Conservation (phyloP, 306 rosid genomes). For the Benincasa hispida region DNA sequence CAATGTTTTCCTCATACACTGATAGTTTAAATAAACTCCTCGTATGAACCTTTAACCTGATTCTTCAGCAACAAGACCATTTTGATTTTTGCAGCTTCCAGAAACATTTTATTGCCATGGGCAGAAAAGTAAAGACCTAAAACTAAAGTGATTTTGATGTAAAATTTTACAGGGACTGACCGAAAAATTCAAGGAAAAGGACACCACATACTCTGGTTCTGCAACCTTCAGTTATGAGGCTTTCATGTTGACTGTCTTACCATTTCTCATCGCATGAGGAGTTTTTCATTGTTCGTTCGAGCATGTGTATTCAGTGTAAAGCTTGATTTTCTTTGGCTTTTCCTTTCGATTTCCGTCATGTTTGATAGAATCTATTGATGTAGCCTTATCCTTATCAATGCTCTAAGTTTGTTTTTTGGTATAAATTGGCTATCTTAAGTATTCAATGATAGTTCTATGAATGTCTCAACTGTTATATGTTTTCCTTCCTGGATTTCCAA, state of each 20-base stretch:
- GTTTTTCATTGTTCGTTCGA: neutral
- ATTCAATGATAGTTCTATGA: neutral
- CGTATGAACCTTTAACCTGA: neutral
- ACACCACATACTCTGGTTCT: slow-evolving; percentile 44
- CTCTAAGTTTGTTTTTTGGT: neutral
- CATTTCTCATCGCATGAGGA: slow-evolving; percentile 63
- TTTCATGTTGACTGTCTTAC: slow-evolving; percentile 91
- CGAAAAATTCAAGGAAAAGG: slow-evolving; percentile 93
- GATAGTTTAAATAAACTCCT: neutral
- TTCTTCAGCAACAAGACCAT: neutral
- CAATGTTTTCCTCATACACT: neutral
- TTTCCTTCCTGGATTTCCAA: neutral
- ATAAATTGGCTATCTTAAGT: neutral
- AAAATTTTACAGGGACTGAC: slow-evolving; percentile 62
- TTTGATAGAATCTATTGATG: neutral
- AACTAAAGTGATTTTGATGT: neutral
- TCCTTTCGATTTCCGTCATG: neutral
- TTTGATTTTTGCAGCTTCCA: neutral
- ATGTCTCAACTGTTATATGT: neutral
- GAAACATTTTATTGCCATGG: neutral
- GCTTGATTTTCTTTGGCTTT: neutral
- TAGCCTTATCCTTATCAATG: neutral
- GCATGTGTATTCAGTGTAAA: neutral
- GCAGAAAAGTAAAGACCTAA: neutral
- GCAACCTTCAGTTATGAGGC: slow-evolving; percentile 76